Conservation (phyloP, 106 monocot species). For the Alisma plantagoaquatica region DNA sequence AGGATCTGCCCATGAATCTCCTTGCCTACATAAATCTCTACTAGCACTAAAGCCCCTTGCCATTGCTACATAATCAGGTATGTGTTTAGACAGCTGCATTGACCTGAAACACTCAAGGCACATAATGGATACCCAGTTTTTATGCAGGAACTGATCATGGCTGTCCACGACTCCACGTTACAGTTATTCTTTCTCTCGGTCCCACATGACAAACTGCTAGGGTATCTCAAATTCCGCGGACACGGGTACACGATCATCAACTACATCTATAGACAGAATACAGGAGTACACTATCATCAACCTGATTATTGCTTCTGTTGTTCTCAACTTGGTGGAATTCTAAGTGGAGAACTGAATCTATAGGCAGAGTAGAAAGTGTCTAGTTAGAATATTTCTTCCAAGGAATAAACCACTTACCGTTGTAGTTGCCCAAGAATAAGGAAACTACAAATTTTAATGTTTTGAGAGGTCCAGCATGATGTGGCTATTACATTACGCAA, state of each 20-base stretch:
- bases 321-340: too few species aligned
- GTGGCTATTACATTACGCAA: too few species aligned
- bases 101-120: slow-evolving; percentile 44
- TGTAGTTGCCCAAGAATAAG: too few species aligned
- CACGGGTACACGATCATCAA: slow-evolving; percentile 66
- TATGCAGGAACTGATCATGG: slow-evolving; percentile 63
- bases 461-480: too few species aligned
- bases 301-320: too few species aligned
- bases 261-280: too few species aligned
- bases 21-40: slow-evolving; percentile 49
- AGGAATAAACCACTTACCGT: too few species aligned
- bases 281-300: too few species aligned
- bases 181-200: slow-evolving; percentile 55
- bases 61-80: slow-evolving; percentile 52
- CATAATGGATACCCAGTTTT: slow-evolving; percentile 28
- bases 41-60: slow-evolving; percentile 38
- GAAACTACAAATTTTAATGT: too few species aligned
- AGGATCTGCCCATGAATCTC: slow-evolving; percentile 64
- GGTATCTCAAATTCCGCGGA: slow-evolving; percentile 37
- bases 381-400: too few species aligned
- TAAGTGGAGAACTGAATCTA: too few species aligned
- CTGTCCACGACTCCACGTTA: slow-evolving; percentile 85
- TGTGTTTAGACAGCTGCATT: slow-evolving; percentile 33
- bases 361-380: too few species aligned
- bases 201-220: slow-evolving; percentile 45